These are phyloP conservation scores for Trichoderma citrinoviride DNA, from an alignment of 2,329 filamentous ascomycete species.

Conservation along the genomic window DNA sequence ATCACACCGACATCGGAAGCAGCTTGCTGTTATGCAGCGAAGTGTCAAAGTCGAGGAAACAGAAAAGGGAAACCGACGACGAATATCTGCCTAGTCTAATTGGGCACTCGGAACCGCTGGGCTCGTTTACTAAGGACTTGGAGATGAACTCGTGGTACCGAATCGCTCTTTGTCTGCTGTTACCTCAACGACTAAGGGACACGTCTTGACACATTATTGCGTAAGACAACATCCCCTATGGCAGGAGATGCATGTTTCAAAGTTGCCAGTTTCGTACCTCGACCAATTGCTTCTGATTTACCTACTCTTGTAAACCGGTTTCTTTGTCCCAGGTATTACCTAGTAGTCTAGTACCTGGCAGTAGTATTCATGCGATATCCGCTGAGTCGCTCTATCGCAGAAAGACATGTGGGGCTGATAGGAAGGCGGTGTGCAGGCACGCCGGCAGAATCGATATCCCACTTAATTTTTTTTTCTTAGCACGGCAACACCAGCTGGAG, in stretches of 20 bases:
- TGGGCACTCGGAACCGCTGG: neutral
- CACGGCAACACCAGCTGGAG: conserved; percentile 8
- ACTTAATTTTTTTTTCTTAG: conserved; percentile 38
- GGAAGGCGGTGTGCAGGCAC: conserved; percentile 34
- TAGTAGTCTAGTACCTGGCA: too few relatives aligned
- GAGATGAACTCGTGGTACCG: neutral
- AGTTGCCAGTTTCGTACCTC: neutral
- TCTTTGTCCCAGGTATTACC: too few relatives aligned
- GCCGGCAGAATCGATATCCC: conserved; percentile 40
- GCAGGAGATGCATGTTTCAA: too few relatives aligned
- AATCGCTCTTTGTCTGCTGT: too few relatives aligned
- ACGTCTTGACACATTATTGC: too few relatives aligned
- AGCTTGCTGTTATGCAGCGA: neutral
- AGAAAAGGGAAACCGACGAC: conserved; percentile 3
- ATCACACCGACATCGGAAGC: neutral
- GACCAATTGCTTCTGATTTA: neutral
- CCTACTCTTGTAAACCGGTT: neutral
- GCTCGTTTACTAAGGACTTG: too few relatives aligned
- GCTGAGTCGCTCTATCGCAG: neutral
- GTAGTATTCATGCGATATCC: too few relatives aligned
- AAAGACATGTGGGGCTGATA: neutral
- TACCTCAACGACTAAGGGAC: too few relatives aligned
- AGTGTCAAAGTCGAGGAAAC: neutral
- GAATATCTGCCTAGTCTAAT: neutral
- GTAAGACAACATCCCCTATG: too few relatives aligned